Evolutionary conservation across 306 rosid species (phyloP), one percentile per base, ranked within the genome.

Genomic region (Hippophae gyantsensis): DNA sequence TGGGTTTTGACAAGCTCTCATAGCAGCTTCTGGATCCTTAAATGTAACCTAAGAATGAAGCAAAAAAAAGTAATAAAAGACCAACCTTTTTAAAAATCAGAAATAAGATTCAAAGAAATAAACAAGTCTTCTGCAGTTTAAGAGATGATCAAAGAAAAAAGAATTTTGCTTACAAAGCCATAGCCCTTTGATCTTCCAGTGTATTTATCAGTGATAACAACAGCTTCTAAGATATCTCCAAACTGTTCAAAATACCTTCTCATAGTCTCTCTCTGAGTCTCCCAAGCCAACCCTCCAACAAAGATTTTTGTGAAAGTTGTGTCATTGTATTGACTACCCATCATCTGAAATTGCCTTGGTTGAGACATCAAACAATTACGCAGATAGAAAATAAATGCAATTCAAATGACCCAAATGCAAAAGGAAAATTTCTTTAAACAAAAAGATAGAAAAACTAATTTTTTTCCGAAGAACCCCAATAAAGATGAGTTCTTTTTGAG

Each of bases 241-340:
- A 90, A 90, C 76, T 85, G 95, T 45, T 90, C 98, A 74, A 87
- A 90, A 62, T 87, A 90, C 76, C 84, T 85, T 38, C 79, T 75
- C 96, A 90, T 81, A 45, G 98, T 83, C 14, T 85, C 95, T 54
- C 92, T 83, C 32, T 87, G 89, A 74, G 98, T 90, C 76, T 85
- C 98, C 98, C 98, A 90, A 69, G 98, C 98, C 65, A 90, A 73
- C 40, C 98, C 98, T 62, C 98, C 98, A 50, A 90, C 98, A 71
- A 90, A 90, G 54, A 90, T 76, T 74, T 90, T 90, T 65, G 96
- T 90, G 53, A 87, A 87, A 46, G 86, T 81, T 55, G 98, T 79
- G 75, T 90, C 98, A 83, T 78, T 86, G 76, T 86, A 78, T 53
- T 76, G 85, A 57, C 79, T 59, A 26, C 81, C 82, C 78, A 63